Conservation (phyloP, 768 basidiomycete genomes). For the Hebeloma cylindrosporum region DNA sequence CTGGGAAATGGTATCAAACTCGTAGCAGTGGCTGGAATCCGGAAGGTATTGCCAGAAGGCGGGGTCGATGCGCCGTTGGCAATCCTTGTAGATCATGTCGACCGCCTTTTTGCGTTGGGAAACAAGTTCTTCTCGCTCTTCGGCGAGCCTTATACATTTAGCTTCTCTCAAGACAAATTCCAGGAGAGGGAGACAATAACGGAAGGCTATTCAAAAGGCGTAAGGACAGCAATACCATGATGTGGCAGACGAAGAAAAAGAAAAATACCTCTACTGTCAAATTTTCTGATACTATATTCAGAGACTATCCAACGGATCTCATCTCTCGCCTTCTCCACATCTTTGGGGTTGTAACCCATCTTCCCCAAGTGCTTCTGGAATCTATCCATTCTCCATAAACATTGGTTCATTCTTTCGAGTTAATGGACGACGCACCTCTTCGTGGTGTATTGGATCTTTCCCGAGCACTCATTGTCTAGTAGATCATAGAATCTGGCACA, state of each 20-base stretch:
- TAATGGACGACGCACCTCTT: neutral
- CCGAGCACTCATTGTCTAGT: neutral
- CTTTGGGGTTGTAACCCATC: neutral
- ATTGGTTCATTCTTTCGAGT: neutral
- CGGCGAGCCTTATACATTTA: neutral
- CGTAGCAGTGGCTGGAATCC: neutral
- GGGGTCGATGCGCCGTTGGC: constrained; percentile 2
- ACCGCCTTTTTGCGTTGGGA: neutral
- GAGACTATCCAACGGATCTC: neutral
- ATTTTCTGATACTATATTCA: neutral
- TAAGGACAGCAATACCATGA: neutral
- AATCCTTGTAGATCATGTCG: neutral
- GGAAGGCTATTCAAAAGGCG: neutral
- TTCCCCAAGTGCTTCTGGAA: neutral
- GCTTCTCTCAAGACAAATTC: neutral
- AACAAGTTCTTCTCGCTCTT: neutral
- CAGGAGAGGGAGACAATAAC: neutral
- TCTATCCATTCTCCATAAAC: neutral
- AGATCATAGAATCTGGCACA: neutral
- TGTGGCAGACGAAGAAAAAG: neutral
- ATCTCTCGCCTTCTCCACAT: neutral
- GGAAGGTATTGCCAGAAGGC: neutral
- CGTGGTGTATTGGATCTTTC: neutral
- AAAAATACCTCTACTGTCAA: neutral
- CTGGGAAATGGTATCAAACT: neutral